Evolutionary conservation across 1,139 yeast species (phyloP), one percentile per base, ranked within the genome.

Genomic region (Debaryomyces psychrophilus): DNA sequence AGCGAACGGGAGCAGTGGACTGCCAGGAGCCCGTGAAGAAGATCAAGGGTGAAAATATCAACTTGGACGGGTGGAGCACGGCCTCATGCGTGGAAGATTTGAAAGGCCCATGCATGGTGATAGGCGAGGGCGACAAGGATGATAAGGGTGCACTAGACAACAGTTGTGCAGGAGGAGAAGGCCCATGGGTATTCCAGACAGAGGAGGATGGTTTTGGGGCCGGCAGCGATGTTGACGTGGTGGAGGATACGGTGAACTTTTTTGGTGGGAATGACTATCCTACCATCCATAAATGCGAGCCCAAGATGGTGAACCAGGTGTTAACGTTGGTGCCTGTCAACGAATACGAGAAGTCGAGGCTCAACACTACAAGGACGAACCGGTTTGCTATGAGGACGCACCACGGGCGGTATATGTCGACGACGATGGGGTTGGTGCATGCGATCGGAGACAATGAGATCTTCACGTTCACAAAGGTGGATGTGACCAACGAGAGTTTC

Each of bases 31-130:
- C 14, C 41, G 18, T 22, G 25, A 27, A 38, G 39, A 20, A 11
- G 35, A 18, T 23, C 14, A 23, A 29, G 22, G 31, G 36, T 6
- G 35, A 33, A 25, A 41, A 34, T 34, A 14, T 25, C 33, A 27
- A 27, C 15, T 17, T 44, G 20, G 41, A 40, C 7, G 54, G 54
- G n/a, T 52, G 55, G 55, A 44, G 49, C 26, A 45, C 51, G 14
- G 43, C 48, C 17, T 31, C 33, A n/a, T 27, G 31, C 11, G 35
- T 35, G 18, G 44, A 33, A 22, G 55, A 52, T 34, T 44, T 52
- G 28, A 49, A 46, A 28, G 55, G 55, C 8, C 52, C 55, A 11
- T 50, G 48, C 36, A 44, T 51, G 11, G 29, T 48, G 20, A 25
- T 45, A 8, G 42, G 31, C 11, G 34, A 38, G n/a, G 22, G 11